A percentile compares a stretch with the other conserved stretches of the same genome.
Evolutionary conservation across 768 basidiomycete species (phyloP).

Genomic region (Mycena sanguinolenta): DNA sequence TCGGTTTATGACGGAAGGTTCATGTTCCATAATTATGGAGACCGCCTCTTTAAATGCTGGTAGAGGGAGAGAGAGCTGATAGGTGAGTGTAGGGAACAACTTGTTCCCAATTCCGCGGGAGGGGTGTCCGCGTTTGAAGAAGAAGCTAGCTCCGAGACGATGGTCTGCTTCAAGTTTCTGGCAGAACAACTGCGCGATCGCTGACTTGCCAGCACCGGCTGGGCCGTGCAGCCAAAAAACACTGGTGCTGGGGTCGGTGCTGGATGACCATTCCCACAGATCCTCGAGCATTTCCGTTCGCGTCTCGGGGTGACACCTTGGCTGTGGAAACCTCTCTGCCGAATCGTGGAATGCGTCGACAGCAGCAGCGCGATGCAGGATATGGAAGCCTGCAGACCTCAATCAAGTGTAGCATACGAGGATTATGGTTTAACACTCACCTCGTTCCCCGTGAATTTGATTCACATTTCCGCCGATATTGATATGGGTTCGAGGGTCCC

Average conservation of each 20-base stretch:
- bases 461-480: slow-evolving; percentile 6
- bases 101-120: background rate
- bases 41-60: background rate
- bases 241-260: background rate
- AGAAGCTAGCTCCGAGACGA: slow-evolving; percentile 1
- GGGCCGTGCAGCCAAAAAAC: background rate
- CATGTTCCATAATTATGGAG: background rate
- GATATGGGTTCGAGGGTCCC: background rate
- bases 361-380: background rate
- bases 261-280: background rate
- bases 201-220: slow-evolving; percentile 13
- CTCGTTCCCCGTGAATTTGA: background rate
- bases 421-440: background rate
- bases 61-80: background rate
- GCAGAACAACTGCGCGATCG: slow-evolving; percentile 1
- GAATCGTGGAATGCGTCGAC: background rate
- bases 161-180: background rate
- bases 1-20: background rate
- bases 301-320: background rate
- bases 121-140: background rate
- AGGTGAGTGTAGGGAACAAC: background rate
- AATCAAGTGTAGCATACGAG: too few relatives aligned
- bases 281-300: background rate
- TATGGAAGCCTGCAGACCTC: background rate
- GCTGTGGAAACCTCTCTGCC: background rate